Conservation (phyloP, 2,329 filamentous ascomycete genomes). For the Colletotrichum sp. region DNA sequence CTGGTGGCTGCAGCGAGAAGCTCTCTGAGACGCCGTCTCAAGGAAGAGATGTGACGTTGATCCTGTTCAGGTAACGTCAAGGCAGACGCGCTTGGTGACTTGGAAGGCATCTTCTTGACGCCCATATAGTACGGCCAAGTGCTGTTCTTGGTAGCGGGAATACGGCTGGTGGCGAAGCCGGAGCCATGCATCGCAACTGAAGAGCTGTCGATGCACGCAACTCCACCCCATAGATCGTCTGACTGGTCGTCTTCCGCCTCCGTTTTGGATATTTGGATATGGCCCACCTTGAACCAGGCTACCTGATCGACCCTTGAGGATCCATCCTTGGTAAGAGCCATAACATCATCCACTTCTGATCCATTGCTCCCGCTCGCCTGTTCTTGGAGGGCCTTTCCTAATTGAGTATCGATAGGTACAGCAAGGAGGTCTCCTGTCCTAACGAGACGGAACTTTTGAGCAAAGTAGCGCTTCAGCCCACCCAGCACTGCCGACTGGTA, state of each 20-base stretch:
- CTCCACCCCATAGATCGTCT: slow-evolving; percentile 81
- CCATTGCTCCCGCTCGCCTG: slow-evolving; percentile 60
- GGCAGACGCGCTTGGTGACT: slow-evolving; percentile 41
- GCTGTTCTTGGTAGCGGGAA: slow-evolving; percentile 77
- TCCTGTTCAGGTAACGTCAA: slow-evolving; percentile 50
- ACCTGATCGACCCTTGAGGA: slow-evolving; percentile 60
- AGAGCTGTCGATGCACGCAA: slow-evolving; percentile 84
- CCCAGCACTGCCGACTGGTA: slow-evolving; percentile 87
- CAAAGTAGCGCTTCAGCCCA: slow-evolving; percentile 87
- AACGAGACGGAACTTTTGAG: slow-evolving; percentile 79
- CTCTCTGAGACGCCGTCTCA: slow-evolving; percentile 78
- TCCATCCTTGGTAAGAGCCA: slow-evolving; percentile 48
- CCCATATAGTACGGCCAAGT: slow-evolving; percentile 92
- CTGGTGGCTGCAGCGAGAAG: slow-evolving; percentile 89
- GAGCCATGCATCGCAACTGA: slow-evolving; percentile 91
- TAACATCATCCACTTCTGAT: slow-evolving; percentile 74
- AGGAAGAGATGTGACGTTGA: slow-evolving; percentile 58
- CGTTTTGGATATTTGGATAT: slow-evolving; percentile 63
- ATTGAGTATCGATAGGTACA: slow-evolving; percentile 83
- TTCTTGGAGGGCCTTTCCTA: slow-evolving; percentile 84
- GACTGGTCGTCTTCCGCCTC: slow-evolving; percentile 59
- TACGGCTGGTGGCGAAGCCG: slow-evolving; percentile 81
- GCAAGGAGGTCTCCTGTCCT: slow-evolving; percentile 88
- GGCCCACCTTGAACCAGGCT: slow-evolving; percentile 92
- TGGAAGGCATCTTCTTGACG: slow-evolving; percentile 68